Conservation (phyloP, 768 basidiomycete genomes). For the Phaffia tasmanica region DNA sequence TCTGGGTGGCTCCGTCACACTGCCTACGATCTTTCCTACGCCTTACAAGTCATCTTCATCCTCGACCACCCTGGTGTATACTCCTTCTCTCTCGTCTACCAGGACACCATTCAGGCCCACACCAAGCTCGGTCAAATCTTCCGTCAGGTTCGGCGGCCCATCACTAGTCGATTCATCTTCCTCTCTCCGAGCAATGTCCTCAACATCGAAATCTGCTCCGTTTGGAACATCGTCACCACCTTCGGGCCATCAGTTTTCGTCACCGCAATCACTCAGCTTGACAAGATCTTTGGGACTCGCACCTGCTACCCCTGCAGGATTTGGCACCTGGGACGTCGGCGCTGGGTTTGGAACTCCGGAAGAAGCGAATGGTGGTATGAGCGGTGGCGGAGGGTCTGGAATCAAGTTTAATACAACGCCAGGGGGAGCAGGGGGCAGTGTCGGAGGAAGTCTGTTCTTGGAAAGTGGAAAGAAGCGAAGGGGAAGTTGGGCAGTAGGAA, state of each 20-base stretch:
- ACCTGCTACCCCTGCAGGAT: conserved; percentile 20
- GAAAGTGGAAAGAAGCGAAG: conserved; percentile 4
- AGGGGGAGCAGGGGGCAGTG: too few relatives aligned
- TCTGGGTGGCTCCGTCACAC: conserved; percentile 2
- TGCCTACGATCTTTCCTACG: conserved; percentile 22
- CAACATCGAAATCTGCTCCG: background rate
- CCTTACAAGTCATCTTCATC: conserved; percentile 17
- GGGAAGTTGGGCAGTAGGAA: conserved; percentile 13
- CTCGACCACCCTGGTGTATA: conserved; percentile 15
- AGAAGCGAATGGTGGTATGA: background rate
- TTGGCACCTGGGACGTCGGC: background rate
- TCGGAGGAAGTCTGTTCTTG: background rate
- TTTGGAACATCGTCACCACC: conserved; percentile 6
- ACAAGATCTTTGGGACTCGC: conserved; percentile 18
- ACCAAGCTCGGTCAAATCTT: conserved; percentile 1
- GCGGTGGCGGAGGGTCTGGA: too few relatives aligned
- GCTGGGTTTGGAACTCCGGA: conserved; percentile 8
- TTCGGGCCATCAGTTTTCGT: conserved; percentile 15
- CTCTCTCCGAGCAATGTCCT: background rate
- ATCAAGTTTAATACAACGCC: too few relatives aligned
- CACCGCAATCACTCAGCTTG: conserved; percentile 12
- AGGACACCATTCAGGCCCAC: conserved; percentile 24
- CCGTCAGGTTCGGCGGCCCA: background rate
- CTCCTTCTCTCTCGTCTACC: conserved; percentile 19
- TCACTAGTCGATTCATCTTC: conserved; percentile 1